Percentiles rank a stretch among this genome's conserved stretches.
Conservation (phyloP, 805 yeast species). For the Soucietia sequanensis region DNA sequence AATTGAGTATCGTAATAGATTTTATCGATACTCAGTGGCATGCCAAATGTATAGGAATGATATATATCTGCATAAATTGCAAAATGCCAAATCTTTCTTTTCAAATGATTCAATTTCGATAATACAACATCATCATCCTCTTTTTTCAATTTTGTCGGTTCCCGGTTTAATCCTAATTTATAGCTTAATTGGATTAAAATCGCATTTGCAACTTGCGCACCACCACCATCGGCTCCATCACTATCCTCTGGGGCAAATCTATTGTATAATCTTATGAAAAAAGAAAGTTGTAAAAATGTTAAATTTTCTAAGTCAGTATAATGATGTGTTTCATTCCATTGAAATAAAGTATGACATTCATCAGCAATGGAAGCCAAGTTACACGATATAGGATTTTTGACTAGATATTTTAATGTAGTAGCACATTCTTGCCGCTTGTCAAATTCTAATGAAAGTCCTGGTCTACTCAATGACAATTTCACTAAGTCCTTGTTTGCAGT, state of each 20-base stretch:
- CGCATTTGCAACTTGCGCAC: conserved; percentile 53
- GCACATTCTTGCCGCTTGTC: background rate
- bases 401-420: conserved; percentile 1
- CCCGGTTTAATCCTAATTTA: conserved; percentile 66
- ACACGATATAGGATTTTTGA: conserved; percentile 15
- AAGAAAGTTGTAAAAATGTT: conserved; percentile 49
- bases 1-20: conserved; percentile 45
- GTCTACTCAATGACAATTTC: background rate
- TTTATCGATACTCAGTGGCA: conserved; percentile 33
- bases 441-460: background rate
- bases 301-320: conserved; percentile 26
- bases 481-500: background rate
- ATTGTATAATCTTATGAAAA: conserved; percentile 47
- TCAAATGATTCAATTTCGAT: conserved; percentile 35
- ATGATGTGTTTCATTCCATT: conserved; percentile 1
- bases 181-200: conserved; percentile 65
- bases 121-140: conserved; percentile 15
- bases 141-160: conserved; percentile 49
- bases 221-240: conserved; percentile 54
- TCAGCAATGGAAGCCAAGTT: conserved; percentile 19
- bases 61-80: conserved; percentile 41
- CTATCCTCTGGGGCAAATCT: conserved; percentile 46
- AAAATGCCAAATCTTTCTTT: conserved; percentile 56
- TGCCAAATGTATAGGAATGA: conserved; percentile 45
- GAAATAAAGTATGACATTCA: conserved; percentile 22